These are phyloP conservation scores for Trypanosoma platydactyli DNA, from an alignment of 208 protist genomes.

Conservation along the genomic window DNA sequence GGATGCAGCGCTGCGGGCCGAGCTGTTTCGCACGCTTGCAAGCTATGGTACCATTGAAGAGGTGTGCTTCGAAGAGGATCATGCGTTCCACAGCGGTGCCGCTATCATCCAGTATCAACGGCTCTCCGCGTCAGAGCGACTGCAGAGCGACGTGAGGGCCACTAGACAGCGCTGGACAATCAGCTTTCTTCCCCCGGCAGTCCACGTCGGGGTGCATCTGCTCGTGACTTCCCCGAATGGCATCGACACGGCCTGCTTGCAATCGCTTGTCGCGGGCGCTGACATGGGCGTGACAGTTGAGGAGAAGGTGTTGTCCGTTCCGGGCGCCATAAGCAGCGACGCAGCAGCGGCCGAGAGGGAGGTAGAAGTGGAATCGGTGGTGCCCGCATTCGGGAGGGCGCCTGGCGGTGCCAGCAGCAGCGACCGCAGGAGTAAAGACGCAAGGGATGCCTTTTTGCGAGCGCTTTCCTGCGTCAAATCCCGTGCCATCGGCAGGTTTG, in stretches of 20 bases:
- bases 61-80: constrained; percentile 45
- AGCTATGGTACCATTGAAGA: constrained; percentile 69
- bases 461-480: constrained; percentile 32
- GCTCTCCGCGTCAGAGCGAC: constrained; percentile 56
- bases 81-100: constrained; percentile 51
- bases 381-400: too few relatives aligned
- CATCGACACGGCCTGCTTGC: constrained; percentile 30
- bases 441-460: constrained; percentile 11
- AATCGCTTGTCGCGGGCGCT: constrained; percentile 4
- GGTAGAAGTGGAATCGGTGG: not conserved
- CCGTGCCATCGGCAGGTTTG: constrained; percentile 47
- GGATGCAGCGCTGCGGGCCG: constrained; percentile 38
- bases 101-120: constrained; percentile 73
- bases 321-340: constrained; percentile 20
- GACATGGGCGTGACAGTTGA: constrained; percentile 20
- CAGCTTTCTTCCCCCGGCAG: constrained; percentile 35
- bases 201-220: constrained; percentile 45
- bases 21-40: constrained; percentile 64
- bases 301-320: constrained; percentile 33
- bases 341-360: not conserved
- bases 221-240: constrained; percentile 43
- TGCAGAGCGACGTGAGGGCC: constrained; percentile 46
- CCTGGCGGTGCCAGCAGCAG: not conserved
- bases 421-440: not conserved
- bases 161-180: constrained; percentile 44